Evolutionary conservation across 2,329 filamentous ascomycete genomes (phyloP), one percentile per base, ranked within the genome.

Genomic region (Sclerotinia trifoliorum): DNA sequence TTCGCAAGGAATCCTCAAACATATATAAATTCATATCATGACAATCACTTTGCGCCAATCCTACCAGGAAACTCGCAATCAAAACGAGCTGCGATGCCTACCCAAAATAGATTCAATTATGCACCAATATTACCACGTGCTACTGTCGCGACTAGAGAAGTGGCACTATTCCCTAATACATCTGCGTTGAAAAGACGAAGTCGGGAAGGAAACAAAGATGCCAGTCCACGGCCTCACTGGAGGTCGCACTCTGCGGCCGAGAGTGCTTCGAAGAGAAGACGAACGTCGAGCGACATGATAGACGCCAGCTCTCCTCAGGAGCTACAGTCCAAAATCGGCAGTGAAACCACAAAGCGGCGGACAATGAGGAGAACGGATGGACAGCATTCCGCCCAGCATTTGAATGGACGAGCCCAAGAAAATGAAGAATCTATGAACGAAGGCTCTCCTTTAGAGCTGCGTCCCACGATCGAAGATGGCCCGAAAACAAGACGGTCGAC

Each of bases 111-210:
- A 21, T 21, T 51, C n/a, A 32, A 10, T 44, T 35, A 32, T 21
- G 29, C 42, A 21, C 64, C 64, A 7, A 66, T 66, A 24, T 26
- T 66, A 26, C 64, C 64, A 57, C 39, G 54, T 21, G 64, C 54
- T 44, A 61, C 64, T 17, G 32, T 58, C 39, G 19, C 52, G 46
- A 49, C 44, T 4, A 58, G 32, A 51, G 46, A 39, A 24, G 32
- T 26, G 15, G 5, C 46, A 21, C 60, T 35, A 17, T 21, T 42
- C 11, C 39, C 46, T n/a, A 19, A 62, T 39, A 26, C 15, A 51
- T 62, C 15, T 39, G 51, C 52, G 3, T 15, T 29, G 8, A 67
- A 49, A 67, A 67, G 46, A 51, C 29, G 17, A 32, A 24, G 62
- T 44, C 21, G 32, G 6, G 24, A 6, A 62, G 56, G 44, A 8